Percentiles rank a stretch among this genome's conserved stretches.
Conservation (phyloP, 139 green algal species). For the Tetraselmis chui region DNA sequence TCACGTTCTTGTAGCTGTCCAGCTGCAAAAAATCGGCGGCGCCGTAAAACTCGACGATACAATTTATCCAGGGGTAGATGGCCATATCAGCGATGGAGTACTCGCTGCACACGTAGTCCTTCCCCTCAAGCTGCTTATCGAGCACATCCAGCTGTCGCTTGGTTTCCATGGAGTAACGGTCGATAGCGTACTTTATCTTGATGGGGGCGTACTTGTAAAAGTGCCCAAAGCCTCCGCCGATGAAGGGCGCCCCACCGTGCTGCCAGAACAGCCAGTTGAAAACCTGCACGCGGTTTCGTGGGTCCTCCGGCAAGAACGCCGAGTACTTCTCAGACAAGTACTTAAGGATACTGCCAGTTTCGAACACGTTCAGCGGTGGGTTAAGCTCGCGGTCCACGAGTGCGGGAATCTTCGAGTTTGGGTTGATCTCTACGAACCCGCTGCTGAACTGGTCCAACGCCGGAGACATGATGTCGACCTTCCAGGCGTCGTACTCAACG, state of each 20-base stretch:
- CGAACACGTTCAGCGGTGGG: conserved; percentile 29
- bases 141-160: conserved; percentile 28
- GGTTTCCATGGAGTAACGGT: conserved; percentile 28
- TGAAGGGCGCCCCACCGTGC: conserved; percentile 13
- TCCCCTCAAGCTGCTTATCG: conserved; percentile 28
- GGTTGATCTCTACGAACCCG: conserved; percentile 38
- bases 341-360: conserved; percentile 36
- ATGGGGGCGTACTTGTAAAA: conserved; percentile 27
- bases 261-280: conserved; percentile 46
- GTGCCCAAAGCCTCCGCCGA: conserved; percentile 23
- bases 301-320: conserved; percentile 34
- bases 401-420: conserved; percentile 49
- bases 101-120: conserved; percentile 22
- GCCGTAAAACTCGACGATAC: conserved; percentile 7
- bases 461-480: conserved; percentile 37
- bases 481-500: conserved; percentile 34
- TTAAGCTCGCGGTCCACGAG: conserved; percentile 22
- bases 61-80: conserved; percentile 23
- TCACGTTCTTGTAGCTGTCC: conserved; percentile 4
- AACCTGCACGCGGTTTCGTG: conserved; percentile 11
- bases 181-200: conserved; percentile 19
- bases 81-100: conserved; percentile 25
- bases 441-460: conserved; percentile 32
- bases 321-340: conserved; percentile 41
- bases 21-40: conserved; percentile 4